Evolutionary conservation across 169 alveolate species (phyloP).

Genomic region (Plasmodium sp.): DNA sequence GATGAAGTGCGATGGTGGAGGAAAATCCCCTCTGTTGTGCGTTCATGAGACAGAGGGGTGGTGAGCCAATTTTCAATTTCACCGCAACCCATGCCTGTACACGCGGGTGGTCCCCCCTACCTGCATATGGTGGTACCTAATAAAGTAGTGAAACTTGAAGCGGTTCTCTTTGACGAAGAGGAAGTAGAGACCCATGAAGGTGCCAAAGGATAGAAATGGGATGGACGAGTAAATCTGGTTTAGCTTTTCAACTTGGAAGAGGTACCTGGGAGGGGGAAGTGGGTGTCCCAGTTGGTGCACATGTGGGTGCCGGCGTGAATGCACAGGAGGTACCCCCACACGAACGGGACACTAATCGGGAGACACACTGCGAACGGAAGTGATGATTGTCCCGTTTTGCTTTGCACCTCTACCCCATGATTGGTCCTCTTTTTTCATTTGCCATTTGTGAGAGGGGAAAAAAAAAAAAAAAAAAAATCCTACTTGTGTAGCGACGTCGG

Average conservation of each 20-base stretch:
- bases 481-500: constrained; percentile 60
- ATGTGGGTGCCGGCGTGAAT: not conserved
- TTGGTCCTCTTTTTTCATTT: not conserved
- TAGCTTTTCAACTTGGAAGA: constrained; percentile 47
- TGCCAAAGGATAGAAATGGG: constrained; percentile 61
- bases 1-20: not conserved
- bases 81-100: not conserved
- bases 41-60: not conserved
- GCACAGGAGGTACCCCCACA: not conserved
- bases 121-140: constrained; percentile 68
- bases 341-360: not conserved
- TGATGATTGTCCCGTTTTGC: not conserved
- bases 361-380: not conserved
- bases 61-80: not conserved
- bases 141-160: constrained; percentile 65
- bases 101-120: not conserved
- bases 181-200: constrained; percentile 66
- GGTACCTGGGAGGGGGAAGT: constrained; percentile 1
- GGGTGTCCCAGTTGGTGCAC: too few relatives aligned
- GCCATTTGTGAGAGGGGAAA: not conserved
- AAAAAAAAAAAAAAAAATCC: constrained; percentile 11
- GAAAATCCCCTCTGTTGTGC: not conserved
- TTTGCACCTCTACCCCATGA: not conserved
- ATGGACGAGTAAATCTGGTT: constrained; percentile 52
- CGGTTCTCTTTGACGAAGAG: constrained; percentile 62